These are phyloP conservation scores for Gautieria morchelliformis DNA, from an alignment of 768 basidiomycete genomes.

Conservation along the genomic window DNA sequence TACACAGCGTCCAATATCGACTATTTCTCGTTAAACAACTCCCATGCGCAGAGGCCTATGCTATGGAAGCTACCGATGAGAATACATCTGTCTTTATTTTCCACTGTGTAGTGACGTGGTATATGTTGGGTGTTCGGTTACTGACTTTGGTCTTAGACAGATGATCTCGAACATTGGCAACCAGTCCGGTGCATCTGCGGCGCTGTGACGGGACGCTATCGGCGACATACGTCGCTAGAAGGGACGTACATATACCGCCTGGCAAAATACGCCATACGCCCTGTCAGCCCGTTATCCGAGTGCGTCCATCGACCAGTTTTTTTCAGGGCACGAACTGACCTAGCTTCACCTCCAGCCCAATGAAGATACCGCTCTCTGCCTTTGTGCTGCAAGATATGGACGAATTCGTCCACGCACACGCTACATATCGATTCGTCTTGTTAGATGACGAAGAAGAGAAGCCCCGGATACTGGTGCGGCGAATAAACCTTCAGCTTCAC, in stretches of 20 bases:
- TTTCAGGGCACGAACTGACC: background rate
- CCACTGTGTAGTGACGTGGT: constrained; percentile 9
- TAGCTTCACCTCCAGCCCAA: constrained; percentile 27
- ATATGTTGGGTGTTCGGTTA: constrained; percentile 12
- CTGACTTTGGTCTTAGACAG: constrained; percentile 34
- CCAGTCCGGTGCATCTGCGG: constrained; percentile 73
- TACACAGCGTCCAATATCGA: constrained; percentile 89
- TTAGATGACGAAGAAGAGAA: constrained; percentile 80
- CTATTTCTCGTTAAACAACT: constrained; percentile 64
- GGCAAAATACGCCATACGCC: constrained; percentile 77
- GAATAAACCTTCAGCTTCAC: no score
- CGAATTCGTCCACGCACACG: constrained; percentile 86
- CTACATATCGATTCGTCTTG: constrained; percentile 85
- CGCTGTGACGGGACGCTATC: constrained; percentile 66
- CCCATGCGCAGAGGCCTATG: constrained; percentile 59
- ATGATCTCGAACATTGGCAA: constrained; percentile 39
- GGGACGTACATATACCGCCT: constrained; percentile 50
- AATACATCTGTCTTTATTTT: constrained; percentile 41
- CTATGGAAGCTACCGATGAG: constrained; percentile 86
- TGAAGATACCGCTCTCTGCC: constrained; percentile 61
- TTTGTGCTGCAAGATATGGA: constrained; percentile 88
- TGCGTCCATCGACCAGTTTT: constrained; percentile 29
- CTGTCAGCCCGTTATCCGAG: constrained; percentile 51
- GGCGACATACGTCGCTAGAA: constrained; percentile 32
- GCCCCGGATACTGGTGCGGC: constrained; percentile 66